Conservation (phyloP, 73 alveolate genomes). For the Tetrahymena thermophila region DNA sequence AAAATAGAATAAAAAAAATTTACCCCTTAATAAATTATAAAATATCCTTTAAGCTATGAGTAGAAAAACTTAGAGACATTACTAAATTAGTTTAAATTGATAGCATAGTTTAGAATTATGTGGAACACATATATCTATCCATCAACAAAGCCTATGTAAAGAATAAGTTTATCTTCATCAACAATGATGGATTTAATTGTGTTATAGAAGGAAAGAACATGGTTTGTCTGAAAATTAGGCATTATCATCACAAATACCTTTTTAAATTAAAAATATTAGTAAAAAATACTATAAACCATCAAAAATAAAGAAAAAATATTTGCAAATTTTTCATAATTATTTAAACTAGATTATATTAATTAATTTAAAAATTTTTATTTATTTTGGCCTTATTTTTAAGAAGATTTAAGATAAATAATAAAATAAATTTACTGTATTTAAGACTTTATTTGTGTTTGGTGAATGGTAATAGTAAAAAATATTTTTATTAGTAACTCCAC, state of each 20-base stretch:
- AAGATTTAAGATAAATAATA: not conserved
- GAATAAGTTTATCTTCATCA: not conserved
- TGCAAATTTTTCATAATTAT: no score
- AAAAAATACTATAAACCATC: no score
- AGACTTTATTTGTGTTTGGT: not conserved
- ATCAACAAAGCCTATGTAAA: not conserved
- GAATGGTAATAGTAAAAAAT: not conserved
- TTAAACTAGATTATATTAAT: no score
- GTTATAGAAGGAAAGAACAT: not conserved
- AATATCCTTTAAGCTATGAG: not conserved
- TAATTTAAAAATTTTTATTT: no score
- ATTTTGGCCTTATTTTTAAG: no score
- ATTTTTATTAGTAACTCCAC: not conserved
- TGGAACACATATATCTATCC: not conserved
- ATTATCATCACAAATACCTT: not conserved
- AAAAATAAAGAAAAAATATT: no score
- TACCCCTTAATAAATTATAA: not conserved
- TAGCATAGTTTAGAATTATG: not conserved
- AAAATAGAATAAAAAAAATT: not conserved
- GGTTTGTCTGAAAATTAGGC: not conserved
- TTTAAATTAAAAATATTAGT: not conserved
- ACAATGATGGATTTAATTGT: not conserved
- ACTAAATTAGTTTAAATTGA: not conserved
- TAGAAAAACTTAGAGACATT: not conserved
- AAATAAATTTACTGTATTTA: not conserved